Conservation (phyloP, 345 rosid species). For the Camelina hispida region DNA sequence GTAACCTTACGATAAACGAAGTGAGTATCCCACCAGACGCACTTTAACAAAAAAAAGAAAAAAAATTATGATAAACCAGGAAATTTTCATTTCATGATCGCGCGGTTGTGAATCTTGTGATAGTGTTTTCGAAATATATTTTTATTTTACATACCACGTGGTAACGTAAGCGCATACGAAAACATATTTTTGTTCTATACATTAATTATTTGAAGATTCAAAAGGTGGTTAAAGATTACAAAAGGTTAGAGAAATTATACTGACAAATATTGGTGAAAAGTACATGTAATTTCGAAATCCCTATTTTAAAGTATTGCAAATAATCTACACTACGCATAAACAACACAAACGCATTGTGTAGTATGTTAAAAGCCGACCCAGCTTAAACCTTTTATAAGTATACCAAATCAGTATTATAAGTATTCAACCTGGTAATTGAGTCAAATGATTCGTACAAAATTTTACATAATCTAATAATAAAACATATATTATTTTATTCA, state of each 20-base stretch:
- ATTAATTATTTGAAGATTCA: neutral
- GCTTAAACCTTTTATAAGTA: neutral
- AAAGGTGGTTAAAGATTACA: neutral
- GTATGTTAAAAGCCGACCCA: neutral
- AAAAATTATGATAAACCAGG: neutral
- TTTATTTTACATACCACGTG: neutral
- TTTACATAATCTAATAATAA: neutral
- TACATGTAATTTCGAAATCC: neutral
- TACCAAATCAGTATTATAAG: neutral
- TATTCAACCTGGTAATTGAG: neutral
- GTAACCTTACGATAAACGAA: neutral
- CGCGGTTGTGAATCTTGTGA: too few relatives aligned
- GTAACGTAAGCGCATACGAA: constrained; percentile 13
- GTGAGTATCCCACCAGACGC: too few relatives aligned
- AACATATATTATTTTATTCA: constrained; percentile 11
- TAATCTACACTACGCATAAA: too few relatives aligned
- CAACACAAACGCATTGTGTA: neutral
- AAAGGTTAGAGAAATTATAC: neutral
- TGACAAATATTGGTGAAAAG: neutral
- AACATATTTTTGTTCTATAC: neutral
- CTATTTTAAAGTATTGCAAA: too few relatives aligned
- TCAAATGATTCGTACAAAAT: constrained; percentile 1
- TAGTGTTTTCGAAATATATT: neutral
- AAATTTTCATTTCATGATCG: neutral
- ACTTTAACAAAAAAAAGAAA: too few relatives aligned